Evolutionary conservation across 2,329 filamentous ascomycete genomes (phyloP).

Genomic region (Fusarium sp.): DNA sequence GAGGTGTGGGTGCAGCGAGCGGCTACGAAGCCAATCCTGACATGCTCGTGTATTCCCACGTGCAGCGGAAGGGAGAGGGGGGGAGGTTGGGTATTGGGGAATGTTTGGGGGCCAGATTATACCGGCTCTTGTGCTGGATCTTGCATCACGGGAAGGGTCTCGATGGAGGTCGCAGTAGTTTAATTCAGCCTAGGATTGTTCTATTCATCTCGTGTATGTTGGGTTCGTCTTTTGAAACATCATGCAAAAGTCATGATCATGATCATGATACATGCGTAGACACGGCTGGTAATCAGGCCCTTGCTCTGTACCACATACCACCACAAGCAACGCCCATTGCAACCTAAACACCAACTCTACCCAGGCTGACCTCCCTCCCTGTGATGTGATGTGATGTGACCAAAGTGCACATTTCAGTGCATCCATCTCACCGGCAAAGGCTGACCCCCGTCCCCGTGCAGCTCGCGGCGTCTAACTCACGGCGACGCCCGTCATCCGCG

Average conservation of each 20-base stretch:
- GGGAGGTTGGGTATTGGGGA: conserved; percentile 15
- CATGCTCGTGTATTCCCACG: conserved; percentile 22
- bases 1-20: conserved; percentile 40
- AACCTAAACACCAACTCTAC: conserved; percentile 9
- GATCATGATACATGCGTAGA: neutral
- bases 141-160: conserved; percentile 23
- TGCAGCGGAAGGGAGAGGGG: conserved; percentile 19
- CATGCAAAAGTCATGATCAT: neutral
- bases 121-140: conserved; percentile 27
- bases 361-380: neutral
- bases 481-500: conserved; percentile 23
- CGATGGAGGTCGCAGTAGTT: conserved; percentile 20
- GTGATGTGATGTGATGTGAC: conserved; percentile 15
- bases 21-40: conserved; percentile 42
- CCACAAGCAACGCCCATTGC: conserved; percentile 1
- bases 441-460: neutral
- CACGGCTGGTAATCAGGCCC: neutral
- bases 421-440: conserved; percentile 1
- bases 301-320: conserved; percentile 9
- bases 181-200: neutral
- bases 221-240: neutral
- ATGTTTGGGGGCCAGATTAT: conserved; percentile 32
- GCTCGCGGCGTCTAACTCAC: conserved; percentile 21
- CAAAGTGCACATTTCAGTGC: conserved; percentile 2
- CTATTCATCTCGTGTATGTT: neutral